These are phyloP conservation scores for Marchantia polymorpha DNA, from an alignment of 225 moss, liverwort and hornwort species.

Conservation along the genomic window DNA sequence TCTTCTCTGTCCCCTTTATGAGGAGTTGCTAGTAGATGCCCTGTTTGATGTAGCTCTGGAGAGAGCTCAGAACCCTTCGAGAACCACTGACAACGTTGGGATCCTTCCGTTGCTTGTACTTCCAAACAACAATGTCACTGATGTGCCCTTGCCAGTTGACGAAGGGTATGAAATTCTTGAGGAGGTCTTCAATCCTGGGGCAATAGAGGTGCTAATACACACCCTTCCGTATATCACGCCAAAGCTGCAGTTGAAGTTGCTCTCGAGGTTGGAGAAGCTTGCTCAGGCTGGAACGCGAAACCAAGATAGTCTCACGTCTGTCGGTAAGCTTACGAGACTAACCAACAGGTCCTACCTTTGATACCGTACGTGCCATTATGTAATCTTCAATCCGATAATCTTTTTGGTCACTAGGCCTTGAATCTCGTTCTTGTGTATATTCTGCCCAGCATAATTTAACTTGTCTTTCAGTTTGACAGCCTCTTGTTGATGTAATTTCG, in stretches of 20 bases:
- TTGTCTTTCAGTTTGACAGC: not conserved
- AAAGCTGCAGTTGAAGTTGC: conserved; percentile 70
- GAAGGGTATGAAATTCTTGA: conserved; percentile 19
- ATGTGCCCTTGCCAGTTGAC: not conserved
- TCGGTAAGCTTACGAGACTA: conserved; percentile 49
- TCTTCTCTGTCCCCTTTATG: conserved; percentile 61
- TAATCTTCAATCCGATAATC: not conserved
- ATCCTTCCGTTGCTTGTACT: conserved; percentile 51
- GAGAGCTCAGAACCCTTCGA: conserved; percentile 61
- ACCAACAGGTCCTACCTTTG: not conserved
- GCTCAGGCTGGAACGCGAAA: conserved; percentile 71
- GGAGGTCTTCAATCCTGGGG: conserved; percentile 77
- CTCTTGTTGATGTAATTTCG: not conserved
- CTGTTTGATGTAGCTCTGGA: conserved; percentile 88
- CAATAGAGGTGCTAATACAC: conserved; percentile 74
- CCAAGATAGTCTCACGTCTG: conserved; percentile 89
- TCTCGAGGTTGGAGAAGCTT: conserved; percentile 71
- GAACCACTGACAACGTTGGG: conserved; percentile 36
- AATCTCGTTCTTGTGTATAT: too few relatives aligned
- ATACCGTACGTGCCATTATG: not conserved
- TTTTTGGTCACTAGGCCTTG: not conserved
- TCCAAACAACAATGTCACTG: conserved; percentile 41
- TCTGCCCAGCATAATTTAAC: too few relatives aligned
- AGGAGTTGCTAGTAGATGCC: conserved; percentile 65
- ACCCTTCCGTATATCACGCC: conserved; percentile 63